Conservation (phyloP, 1,284 basidiomycete species). For the Papiliotrema fonsecae region DNA sequence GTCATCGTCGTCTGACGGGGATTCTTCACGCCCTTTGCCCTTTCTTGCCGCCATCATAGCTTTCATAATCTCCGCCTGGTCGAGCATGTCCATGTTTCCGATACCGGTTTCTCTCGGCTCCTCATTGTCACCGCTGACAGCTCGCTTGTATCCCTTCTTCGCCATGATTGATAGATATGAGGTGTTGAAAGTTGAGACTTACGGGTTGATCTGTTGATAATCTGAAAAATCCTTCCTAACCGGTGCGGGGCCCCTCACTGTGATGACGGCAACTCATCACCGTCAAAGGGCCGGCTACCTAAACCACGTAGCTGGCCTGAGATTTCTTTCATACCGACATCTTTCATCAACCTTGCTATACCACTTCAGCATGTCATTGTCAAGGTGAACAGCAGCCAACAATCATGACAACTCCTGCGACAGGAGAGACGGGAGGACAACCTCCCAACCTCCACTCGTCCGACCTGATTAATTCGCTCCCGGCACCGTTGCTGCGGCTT, state of each 20-base stretch:
- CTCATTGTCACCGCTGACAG: not conserved
- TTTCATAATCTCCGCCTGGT: constrained; percentile 37
- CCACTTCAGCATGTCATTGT: too few species aligned
- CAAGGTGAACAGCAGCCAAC: too few species aligned
- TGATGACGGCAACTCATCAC: not conserved
- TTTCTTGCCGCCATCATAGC: constrained; percentile 46
- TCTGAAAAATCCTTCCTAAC: not conserved
- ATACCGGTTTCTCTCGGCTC: not conserved
- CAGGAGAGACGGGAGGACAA: too few species aligned
- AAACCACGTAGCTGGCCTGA: too few species aligned
- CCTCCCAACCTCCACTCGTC: constrained; percentile 23
- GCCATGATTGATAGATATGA: not conserved
- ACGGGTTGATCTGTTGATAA: not conserved
- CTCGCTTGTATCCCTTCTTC: not conserved
- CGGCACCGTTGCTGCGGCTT: constrained; percentile 44
- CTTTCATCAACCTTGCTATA: too few species aligned
- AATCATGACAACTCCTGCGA: too few species aligned
- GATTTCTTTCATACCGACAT: too few species aligned
- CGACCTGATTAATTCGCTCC: constrained; percentile 43
- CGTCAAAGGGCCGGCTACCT: not conserved
- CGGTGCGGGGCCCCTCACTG: not conserved
- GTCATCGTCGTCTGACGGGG: constrained; percentile 12
- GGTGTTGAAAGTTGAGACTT: not conserved
- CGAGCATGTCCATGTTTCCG: constrained; percentile 15
- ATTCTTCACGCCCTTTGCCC: constrained; percentile 23